A percentile compares a stretch with the other conserved stretches of the same genome.
These are phyloP conservation scores for Exidia glandulosa DNA, from an alignment of 768 basidiomycete genomes.

Conservation along the genomic window DNA sequence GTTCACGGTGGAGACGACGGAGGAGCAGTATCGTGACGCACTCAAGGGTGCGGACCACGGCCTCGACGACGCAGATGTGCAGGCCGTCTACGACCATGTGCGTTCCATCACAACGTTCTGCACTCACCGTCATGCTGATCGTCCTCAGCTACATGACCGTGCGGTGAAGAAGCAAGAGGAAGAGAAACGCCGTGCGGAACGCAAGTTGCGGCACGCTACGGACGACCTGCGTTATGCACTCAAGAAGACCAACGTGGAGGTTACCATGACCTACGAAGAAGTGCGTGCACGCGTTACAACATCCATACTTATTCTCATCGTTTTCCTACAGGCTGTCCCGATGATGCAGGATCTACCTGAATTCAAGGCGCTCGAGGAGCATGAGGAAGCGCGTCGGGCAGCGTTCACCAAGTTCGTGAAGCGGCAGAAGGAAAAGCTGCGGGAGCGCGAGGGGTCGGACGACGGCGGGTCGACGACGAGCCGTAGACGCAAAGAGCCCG, in stretches of 20 bases:
- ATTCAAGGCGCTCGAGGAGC: slow-evolving; percentile 74
- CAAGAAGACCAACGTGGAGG: slow-evolving; percentile 78
- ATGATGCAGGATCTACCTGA: slow-evolving; percentile 75
- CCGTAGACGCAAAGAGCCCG: slow-evolving; percentile 68
- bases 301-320: slow-evolving; percentile 2
- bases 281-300: slow-evolving; percentile 32
- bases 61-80: slow-evolving; percentile 15
- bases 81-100: slow-evolving; percentile 16
- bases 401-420: slow-evolving; percentile 86
- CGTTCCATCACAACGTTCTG: neutral
- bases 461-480: slow-evolving; percentile 75
- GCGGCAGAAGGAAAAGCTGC: slow-evolving; percentile 81
- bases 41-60: slow-evolving; percentile 19
- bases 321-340: slow-evolving; percentile 46
- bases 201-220: slow-evolving; percentile 75
- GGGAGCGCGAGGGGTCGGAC: slow-evolving; percentile 49
- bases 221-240: slow-evolving; percentile 95
- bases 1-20: slow-evolving; percentile 19
- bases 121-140: slow-evolving; percentile 1
- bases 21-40: slow-evolving; percentile 18
- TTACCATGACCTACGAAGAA: slow-evolving; percentile 67
- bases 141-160: slow-evolving; percentile 52
- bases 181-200: slow-evolving; percentile 77
- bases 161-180: slow-evolving; percentile 70
- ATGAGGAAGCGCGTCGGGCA: slow-evolving; percentile 65